Base-by-base conservation (phyloP, 2,329 filamentous ascomycete genomes). In the Hypocreales sp. region DNA sequence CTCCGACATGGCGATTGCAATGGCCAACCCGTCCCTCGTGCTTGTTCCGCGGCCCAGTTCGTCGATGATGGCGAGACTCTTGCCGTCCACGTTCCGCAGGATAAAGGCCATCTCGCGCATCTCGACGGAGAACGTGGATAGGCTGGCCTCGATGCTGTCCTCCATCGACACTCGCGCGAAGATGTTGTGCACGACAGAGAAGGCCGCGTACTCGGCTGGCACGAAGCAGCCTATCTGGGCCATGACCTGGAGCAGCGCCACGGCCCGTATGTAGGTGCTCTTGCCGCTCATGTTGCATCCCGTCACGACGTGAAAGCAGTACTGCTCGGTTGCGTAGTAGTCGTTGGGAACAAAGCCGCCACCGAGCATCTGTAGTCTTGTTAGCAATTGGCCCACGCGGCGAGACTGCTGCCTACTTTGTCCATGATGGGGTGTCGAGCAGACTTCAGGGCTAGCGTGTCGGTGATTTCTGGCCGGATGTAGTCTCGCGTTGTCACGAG, bases 261-360 rank as follows among this genome's bases (percentile, higher is more conserved):
- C 62, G 2, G 79, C 77, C 26, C 83, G 73, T 35, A 95, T 93
- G 44, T 94, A 95, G 0, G 86, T 98, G 36, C 80, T 92, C 49
- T 95, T 98, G 1, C 86, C 90, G 40, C 83, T 92, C 90, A 98
- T 98, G 41, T 98, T 98, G 48, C 82, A 92, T 4, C 90, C 87
- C 0, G 87, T 95, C 35, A 98, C 76, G 34, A 95, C 79, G 38
- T 95, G 86, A 42, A 94, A 92, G 2, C 86, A 72, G 20, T 74
- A 73, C 33, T 87, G 74, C 19, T 78, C 66, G 0, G 76, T 79
- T 3, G 82, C 78, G 41, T 86, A 95, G 16, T 86, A 80, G 42
- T 95, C 86, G 36, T 95, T 95, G 0, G 90, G 80, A 4, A 95
- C 61, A 44, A 80, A 92, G 14, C 68, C 72, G 24, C 65, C 66